Base-by-base conservation (phyloP, 768 basidiomycete species). In the Gyrodon lividus region DNA sequence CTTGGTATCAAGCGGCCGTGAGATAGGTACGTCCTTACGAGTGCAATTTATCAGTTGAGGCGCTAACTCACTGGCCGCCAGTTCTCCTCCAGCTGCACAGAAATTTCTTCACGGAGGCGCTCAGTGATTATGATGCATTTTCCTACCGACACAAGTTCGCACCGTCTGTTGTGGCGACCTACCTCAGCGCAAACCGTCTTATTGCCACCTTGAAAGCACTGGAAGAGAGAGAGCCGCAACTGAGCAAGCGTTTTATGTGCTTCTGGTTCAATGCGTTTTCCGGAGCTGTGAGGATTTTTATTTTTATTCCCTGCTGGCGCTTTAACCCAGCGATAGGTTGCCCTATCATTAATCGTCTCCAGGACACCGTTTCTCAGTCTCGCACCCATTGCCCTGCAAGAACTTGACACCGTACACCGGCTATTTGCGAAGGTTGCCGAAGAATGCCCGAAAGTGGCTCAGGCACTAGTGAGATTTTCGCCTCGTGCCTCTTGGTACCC, bases 201-300 rank as follows among this genome's bases (percentile, higher is more conserved):
- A 81, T 87, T 26, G 74, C 76, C 56, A 75, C 79, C 2, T 67
- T 86, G 16, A 78, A 82, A 54, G 74, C 72, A 31, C 68, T 87
- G 20, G 83, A 79, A 63, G 70, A 77, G 34, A 74, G 78, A 54
- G 80, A 86, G 61, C 77, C 81, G 7, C 78, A 83, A 56, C 66
- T 88, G 44, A 81, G 80, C 55, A 77, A 77, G 46, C 77, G 87
- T 26, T 84, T 86, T 57, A 75, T 86, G 66, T 79, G 82, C 63
- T 81, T 86, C 59, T 90, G 87, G 87, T 83, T 84, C 52, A 86
- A 89, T 60, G 74, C 80, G 17, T 87, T 86, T 63, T 86, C 86
- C 39, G 83, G 83, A 7, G 82, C 82, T 52, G 86, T 86, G 63
- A 68, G 84, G 73, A 38, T 54, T 13, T 43, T 14, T 19, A 44